Percentiles rank a stretch among this genome's conserved stretches.
Conservation (phyloP, 345 rosid species). For the Salix suchowensis region DNA sequence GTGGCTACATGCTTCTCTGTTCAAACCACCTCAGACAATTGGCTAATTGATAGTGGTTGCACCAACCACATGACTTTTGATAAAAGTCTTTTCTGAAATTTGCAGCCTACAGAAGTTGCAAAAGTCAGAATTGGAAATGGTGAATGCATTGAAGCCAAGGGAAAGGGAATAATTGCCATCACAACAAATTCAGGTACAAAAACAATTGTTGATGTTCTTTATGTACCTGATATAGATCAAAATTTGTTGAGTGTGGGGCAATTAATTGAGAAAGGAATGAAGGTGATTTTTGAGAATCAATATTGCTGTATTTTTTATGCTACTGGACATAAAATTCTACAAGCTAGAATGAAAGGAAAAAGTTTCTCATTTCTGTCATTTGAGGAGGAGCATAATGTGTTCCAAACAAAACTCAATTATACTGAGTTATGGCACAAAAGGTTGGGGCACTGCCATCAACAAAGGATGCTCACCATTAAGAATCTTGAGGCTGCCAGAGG, state of each 20-base stretch:
- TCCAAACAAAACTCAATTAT: too few relatives aligned
- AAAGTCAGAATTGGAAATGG: background rate
- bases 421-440: too few relatives aligned
- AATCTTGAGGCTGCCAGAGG: too few relatives aligned
- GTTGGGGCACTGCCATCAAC: too few relatives aligned
- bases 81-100: background rate
- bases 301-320: background rate
- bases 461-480: too few relatives aligned
- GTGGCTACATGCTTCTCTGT: too few relatives aligned
- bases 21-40: background rate
- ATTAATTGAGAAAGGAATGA: background rate
- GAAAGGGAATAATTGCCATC: background rate
- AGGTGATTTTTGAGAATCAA: conserved; percentile 1
- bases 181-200: background rate
- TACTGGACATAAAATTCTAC: background rate
- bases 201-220: background rate
- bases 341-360: too few relatives aligned
- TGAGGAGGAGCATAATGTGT: too few relatives aligned
- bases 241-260: conserved; percentile 18
- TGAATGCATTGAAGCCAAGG: background rate
- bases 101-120: background rate
- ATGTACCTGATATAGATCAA: conserved; percentile 2
- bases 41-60: background rate
- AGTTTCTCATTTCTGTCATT: too few relatives aligned
- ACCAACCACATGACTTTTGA: background rate